Conservation (phyloP, 805 yeast species). For the Wickerhamomyces mucosus region DNA sequence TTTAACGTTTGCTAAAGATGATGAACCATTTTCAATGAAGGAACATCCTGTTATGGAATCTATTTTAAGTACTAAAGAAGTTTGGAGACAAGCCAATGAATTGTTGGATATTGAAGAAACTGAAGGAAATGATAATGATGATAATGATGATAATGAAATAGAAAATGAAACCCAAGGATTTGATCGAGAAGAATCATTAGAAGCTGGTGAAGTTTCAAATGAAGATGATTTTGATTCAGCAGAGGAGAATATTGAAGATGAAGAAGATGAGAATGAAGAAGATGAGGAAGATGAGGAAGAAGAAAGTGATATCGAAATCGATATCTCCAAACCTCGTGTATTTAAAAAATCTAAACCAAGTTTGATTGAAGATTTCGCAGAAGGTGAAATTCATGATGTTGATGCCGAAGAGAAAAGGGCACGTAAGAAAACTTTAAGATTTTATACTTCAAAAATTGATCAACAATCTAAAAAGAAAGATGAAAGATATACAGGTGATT, state of each 20-base stretch:
- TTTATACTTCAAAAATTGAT: constrained; percentile 95
- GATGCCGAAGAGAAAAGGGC: constrained; percentile 81
- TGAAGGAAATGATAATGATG: constrained; percentile 11
- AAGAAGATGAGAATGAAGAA: constrained; percentile 7
- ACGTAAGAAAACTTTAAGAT: constrained; percentile 75
- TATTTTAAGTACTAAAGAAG: constrained; percentile 70
- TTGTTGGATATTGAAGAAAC: constrained; percentile 25
- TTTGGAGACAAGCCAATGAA: constrained; percentile 77
- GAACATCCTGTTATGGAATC: constrained; percentile 88
- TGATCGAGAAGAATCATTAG: constrained; percentile 5
- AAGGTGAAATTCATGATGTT: constrained; percentile 64
- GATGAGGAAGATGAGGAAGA: constrained; percentile 7
- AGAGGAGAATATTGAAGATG: constrained; percentile 11
- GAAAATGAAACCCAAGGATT: too few species aligned
- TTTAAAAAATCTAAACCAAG: constrained; percentile 28
- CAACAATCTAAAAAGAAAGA: constrained; percentile 60
- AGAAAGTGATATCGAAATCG: constrained; percentile 33
- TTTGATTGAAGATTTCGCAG: constrained; percentile 50
- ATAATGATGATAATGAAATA: constrained; percentile 11
- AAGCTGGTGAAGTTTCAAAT: constrained; percentile 8
- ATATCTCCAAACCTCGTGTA: constrained; percentile 42
- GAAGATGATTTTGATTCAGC: constrained; percentile 12
- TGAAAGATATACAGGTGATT: constrained; percentile 67
- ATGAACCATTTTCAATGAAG: constrained; percentile 59
- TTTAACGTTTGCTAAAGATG: constrained; percentile 41